phyloP scores from a whole-genome alignment of 345 rosid genomes.

The Gossypium thurberi region DNA sequence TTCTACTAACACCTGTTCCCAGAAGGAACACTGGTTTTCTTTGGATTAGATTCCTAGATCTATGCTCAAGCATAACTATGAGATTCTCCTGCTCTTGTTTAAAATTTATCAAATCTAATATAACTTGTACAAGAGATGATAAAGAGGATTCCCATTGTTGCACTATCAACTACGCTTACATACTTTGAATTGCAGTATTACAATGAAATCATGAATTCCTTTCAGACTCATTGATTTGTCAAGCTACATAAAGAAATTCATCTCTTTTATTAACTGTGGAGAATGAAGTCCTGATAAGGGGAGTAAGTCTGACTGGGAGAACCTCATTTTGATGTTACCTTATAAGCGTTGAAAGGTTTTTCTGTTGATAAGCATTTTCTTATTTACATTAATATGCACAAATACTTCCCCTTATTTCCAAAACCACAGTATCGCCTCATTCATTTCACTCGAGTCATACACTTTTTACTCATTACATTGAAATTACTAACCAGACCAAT shows the following conservation, averaged over 20 bases:
- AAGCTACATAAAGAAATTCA: constrained; percentile 3
- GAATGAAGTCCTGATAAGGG: not conserved
- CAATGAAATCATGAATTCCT: not conserved
- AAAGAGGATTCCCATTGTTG: not conserved
- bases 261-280: not conserved
- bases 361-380: not conserved
- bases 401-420: not conserved
- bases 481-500: not conserved
- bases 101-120: not conserved
- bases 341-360: not conserved
- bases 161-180: not conserved
- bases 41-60: not conserved
- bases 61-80: not conserved
- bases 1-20: not conserved
- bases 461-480: not conserved
- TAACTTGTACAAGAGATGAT: not conserved
- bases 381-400: not conserved
- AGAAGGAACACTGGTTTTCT: not conserved
- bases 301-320: not conserved
- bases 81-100: not conserved
- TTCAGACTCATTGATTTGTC: not conserved
- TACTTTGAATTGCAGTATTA: not conserved
- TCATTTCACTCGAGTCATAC: not conserved
- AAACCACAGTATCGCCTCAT: not conserved
- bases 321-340: not conserved